Base-by-base conservation (phyloP, 2,329 filamentous ascomycete genomes). In the Chaetomium sp. region DNA sequence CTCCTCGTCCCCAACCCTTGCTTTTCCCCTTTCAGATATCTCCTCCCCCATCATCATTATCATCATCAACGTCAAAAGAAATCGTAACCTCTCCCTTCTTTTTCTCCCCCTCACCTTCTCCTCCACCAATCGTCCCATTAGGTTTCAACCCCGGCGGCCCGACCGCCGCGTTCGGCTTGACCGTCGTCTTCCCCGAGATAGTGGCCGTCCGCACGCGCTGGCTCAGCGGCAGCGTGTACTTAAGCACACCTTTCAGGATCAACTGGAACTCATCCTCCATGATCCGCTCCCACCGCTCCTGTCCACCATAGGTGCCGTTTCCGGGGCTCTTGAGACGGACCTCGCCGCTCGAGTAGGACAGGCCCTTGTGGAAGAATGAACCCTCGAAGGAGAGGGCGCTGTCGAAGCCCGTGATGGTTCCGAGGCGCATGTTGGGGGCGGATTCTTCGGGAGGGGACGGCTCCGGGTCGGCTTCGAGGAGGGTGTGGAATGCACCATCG, bases 191-290 rank as follows among this genome's bases (percentile, higher is more conserved):
- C 36, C 80, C 82, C 8, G 81, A 79, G 45, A 86, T 82, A 6
- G 79, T 76, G 7, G 81, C 79, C 60, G 79, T 85, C 60, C 81
- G 75, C 40, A 83, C 70, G 53, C 77, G 79, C 62, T 81, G 79
- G 63, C 81, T 86, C 52, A 86, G 72, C 2, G 83, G 83, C 37
- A 86, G 73, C 35, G 75, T 81, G 66, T 99, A 99, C 67, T 91
- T 91, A 63, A 99, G 78, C 11, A 94, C 88, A 27, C 94, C 94
- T 64, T 94, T 86, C 43, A 99, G 82, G 58, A 97, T 92, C 49
- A 99, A 79, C 63, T 96, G 90, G 64, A 97, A 99, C 45, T 92
- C 89, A 69, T 96, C 88, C 61, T 95, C 84, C 50, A 96, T 78
- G 47, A 97, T 91, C 57, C 85, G 82, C 68, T 95, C 90, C 94